Conservation (phyloP, 208 protist species). For the Crithidia brevicula region DNA sequence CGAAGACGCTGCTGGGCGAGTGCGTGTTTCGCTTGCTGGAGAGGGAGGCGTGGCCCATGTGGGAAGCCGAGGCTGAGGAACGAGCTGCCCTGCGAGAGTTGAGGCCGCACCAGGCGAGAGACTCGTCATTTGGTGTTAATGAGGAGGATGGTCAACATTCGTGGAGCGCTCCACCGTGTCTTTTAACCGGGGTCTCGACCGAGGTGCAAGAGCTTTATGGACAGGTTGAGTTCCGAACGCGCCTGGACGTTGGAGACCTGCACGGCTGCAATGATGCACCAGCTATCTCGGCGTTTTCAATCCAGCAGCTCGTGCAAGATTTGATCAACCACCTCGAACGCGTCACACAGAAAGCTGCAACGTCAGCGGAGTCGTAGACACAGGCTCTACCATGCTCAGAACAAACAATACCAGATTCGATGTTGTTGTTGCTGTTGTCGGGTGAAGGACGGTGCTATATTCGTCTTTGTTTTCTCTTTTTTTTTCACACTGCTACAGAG, state of each 20-base stretch:
- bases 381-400: no score
- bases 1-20: conserved; percentile 58
- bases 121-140: no score
- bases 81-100: no score
- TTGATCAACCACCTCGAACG: conserved; percentile 26
- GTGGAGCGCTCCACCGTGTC: neutral
- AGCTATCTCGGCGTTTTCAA: conserved; percentile 29
- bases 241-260: neutral
- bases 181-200: neutral
- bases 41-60: conserved; percentile 25
- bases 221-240: conserved; percentile 21
- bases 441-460: no score
- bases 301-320: conserved; percentile 37
- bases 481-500: no score
- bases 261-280: no score
- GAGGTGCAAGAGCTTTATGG: conserved; percentile 1
- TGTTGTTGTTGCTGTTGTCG: no score
- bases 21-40: conserved; percentile 60
- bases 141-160: neutral
- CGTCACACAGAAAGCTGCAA: neutral
- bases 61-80: conserved; percentile 1
- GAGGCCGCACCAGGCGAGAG: no score
- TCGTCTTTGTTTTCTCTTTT: no score
- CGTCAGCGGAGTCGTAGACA: neutral
- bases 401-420: no score